Percentiles rank a stretch among this genome's conserved stretches.
phyloP scores from a whole-genome alignment of 2,329 filamentous ascomycete species.

The Phyllosticta citribraziliensis region DNA sequence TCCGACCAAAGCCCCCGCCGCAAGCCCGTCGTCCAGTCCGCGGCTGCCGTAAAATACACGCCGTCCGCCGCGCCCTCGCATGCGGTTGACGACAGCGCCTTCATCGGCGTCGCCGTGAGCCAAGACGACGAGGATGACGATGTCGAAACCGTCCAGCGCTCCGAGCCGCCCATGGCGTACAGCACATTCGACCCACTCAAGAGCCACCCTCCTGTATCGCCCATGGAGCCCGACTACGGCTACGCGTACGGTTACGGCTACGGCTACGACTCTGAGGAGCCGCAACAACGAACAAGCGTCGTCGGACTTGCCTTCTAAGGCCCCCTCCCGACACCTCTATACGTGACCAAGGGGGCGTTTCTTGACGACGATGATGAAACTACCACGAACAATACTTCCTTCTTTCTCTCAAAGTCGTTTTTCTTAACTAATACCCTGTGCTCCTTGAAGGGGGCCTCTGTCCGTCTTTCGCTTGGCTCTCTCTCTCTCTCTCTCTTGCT shows the following conservation, averaged over 20 bases:
- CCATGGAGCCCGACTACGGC: background rate
- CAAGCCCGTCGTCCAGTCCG: background rate
- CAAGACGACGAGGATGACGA: background rate
- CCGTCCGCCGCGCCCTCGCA: background rate
- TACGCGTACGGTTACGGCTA: background rate
- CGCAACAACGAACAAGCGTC: background rate
- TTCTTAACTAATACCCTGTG: background rate
- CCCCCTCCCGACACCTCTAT: background rate
- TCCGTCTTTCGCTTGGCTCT: background rate
- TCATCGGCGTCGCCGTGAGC: background rate
- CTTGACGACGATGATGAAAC: background rate
- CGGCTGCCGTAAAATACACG: background rate
- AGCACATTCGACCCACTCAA: background rate
- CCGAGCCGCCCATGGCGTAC: background rate
- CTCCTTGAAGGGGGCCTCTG: background rate
- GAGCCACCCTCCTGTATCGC: background rate
- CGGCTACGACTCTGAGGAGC: background rate
- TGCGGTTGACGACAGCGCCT: background rate
- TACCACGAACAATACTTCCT: background rate
- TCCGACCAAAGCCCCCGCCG: background rate
- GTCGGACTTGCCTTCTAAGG: background rate
- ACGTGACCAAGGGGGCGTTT: background rate
- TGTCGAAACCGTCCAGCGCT: background rate
- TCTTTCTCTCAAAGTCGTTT: background rate
- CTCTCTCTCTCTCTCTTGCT: background rate